Evolutionary conservation across 2,329 filamentous ascomycete species (phyloP), one percentile per base, ranked within the genome.

Genomic region (Trichophyton mentagrophytes): DNA sequence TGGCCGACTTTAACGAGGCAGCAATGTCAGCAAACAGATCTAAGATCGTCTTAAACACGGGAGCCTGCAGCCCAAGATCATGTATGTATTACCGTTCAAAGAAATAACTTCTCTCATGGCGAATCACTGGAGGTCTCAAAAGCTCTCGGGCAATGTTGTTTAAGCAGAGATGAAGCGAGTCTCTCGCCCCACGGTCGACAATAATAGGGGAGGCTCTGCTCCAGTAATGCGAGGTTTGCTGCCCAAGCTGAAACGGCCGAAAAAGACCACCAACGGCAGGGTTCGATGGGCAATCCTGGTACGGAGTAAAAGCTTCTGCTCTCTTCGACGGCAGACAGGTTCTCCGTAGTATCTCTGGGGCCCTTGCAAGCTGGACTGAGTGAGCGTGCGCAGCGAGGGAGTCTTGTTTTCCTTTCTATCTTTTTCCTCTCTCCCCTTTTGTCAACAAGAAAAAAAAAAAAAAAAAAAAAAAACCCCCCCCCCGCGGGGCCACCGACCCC

Each of bases 41-140:
- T 33, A 36, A 17, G 17, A 72, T 68, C 67, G 80, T 88, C 75
- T 87, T 83, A 71, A 78, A 70, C 62, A 63, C 60, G 62, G 60
- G 58, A 60, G 77, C 76, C 76, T 78, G 78, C 74, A 55, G 49
- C 27, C 69, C 64, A 67, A 66, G 33, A 13, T 38, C 33, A 38
- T 13, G 33, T 67, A 69, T 73, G 36, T 27, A 61, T 44, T 85
- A 96, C 92, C 91, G 85, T 96, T 96, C 85, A 97, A 88, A 81
- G 88, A 92, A 79, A 97, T 96, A 77, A 97, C 90, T 86, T 97
- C 92, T 88, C 92, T 91, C 92, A 97, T 97, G 27, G 49, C 27
- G 49, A 55, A 33, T 36, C 33, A 13, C 11, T 38, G 11, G 49
- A 49, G 22, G 13, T 49, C 46, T 49, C 46, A 8, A 55, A 22